Evolutionary conservation across 805 yeast genomes (phyloP).

Genomic region (Debaryomyces castellii): DNA sequence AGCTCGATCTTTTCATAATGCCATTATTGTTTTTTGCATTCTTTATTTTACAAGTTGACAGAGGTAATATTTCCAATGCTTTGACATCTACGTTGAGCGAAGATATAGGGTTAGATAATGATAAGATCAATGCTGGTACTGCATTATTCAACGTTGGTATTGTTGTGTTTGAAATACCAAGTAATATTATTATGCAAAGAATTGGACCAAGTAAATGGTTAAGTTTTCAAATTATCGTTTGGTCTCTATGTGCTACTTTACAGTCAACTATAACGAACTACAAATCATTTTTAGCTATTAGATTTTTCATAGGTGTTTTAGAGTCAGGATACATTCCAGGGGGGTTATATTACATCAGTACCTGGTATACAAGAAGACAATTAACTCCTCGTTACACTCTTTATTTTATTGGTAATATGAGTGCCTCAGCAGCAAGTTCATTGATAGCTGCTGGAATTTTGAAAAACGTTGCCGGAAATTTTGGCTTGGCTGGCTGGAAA

Average conservation of each 20-base stretch:
- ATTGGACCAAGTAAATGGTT: slow-evolving; percentile 6
- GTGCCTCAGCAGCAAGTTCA: slow-evolving; percentile 3
- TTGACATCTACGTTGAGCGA: slow-evolving; percentile 3
- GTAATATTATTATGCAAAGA: slow-evolving; percentile 5
- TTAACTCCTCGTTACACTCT: slow-evolving; percentile 3
- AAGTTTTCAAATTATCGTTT: slow-evolving; percentile 4
- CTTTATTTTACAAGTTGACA: slow-evolving; percentile 8
- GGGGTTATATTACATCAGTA: slow-evolving; percentile 35
- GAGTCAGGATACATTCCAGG: slow-evolving; percentile 45
- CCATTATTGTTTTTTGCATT: slow-evolving; percentile 8
- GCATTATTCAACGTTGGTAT: slow-evolving; percentile 4
- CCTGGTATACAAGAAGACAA: slow-evolving; percentile 36
- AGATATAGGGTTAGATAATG: slow-evolving; percentile 3
- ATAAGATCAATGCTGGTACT: slow-evolving; percentile 5
- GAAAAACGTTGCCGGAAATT: slow-evolving; percentile 3
- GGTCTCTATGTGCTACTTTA: slow-evolving; percentile 6
- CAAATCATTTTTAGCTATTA: slow-evolving; percentile 7
- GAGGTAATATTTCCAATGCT: slow-evolving; percentile 8
- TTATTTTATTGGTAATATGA: slow-evolving; percentile 1
- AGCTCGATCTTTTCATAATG: slow-evolving; percentile 7
- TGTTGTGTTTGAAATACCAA: slow-evolving; percentile 8
- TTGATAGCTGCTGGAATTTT: slow-evolving; percentile 6
- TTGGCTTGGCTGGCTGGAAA: slow-evolving; percentile 7
- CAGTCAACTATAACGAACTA: slow-evolving; percentile 4
- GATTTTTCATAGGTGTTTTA: slow-evolving; percentile 45